phyloP scores from a whole-genome alignment of 1,139 yeast species.

The Hanseniaspora sp. region DNA sequence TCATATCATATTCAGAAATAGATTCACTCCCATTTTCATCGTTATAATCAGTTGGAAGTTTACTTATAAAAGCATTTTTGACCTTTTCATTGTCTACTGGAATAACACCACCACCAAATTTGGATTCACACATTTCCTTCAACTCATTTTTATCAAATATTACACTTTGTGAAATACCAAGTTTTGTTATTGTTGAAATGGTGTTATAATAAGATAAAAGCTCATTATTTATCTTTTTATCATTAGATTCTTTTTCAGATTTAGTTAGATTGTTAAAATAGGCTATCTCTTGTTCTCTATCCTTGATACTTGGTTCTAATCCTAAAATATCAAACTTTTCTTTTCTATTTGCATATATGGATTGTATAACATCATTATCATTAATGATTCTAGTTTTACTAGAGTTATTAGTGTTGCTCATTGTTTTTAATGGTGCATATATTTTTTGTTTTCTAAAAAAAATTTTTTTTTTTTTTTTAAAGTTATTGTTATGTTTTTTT shows the following conservation, averaged over 20 bases:
- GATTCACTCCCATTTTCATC: neutral
- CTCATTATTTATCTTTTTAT: neutral
- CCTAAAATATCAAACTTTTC: conserved; percentile 3
- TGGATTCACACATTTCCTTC: conserved; percentile 1
- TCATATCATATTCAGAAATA: neutral
- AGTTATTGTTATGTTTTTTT: no score
- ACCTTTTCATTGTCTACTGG: neutral
- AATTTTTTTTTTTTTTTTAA: no score
- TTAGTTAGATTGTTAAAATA: neutral
- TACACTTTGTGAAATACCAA: conserved; percentile 14
- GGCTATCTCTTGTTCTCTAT: conserved; percentile 1
- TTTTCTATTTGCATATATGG: conserved; percentile 9
- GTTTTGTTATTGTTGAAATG: conserved; percentile 1
- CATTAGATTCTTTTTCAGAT: neutral
- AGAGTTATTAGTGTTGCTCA: neutral
- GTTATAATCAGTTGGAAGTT: neutral
- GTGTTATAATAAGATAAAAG: conserved; percentile 14
- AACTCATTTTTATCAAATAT: conserved; percentile 9
- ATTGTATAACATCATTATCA: conserved; percentile 7
- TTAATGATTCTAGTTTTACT: neutral
- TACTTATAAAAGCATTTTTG: neutral
- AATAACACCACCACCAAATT: conserved; percentile 9
- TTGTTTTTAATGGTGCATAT: neutral
- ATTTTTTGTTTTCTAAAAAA: neutral
- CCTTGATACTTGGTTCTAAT: conserved; percentile 2